Percentiles rank a stretch among this genome's conserved stretches.
Evolutionary conservation across 2,329 filamentous ascomycete genomes (phyloP).

Genomic region (Colletotrichum tamarilloi): DNA sequence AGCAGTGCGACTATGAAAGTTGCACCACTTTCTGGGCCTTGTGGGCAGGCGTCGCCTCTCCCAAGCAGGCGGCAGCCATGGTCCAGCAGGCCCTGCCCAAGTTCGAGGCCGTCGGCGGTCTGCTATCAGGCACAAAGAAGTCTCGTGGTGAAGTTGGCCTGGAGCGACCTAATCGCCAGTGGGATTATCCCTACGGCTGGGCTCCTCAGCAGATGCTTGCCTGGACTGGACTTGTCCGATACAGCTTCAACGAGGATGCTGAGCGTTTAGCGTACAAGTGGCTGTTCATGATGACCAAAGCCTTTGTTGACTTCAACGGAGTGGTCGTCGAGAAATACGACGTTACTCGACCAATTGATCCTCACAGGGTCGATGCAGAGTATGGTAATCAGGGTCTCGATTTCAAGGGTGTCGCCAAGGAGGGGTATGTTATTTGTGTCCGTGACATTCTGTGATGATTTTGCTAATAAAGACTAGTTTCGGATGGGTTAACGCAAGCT

Average conservation of each 20-base stretch:
- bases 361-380: constrained; percentile 94
- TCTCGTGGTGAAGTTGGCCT: constrained; percentile 85
- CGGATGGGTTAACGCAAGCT: constrained; percentile 98
- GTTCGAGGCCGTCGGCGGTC: constrained; percentile 88
- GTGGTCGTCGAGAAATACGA: constrained; percentile 99
- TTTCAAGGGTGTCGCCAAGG: constrained; percentile 94
- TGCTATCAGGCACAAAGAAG: constrained; percentile 89
- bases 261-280: constrained; percentile 94
- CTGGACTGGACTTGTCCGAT: constrained; percentile 92
- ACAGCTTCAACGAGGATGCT: constrained; percentile 91
- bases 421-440: constrained; percentile 77
- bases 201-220: constrained; percentile 98
- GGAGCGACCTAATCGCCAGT: constrained; percentile 92
- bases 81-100: constrained; percentile 84
- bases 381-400: constrained; percentile 97
- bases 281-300: constrained; percentile 98
- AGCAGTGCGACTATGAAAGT: constrained; percentile 87
- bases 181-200: constrained; percentile 99
- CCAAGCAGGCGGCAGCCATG: constrained; percentile 85
- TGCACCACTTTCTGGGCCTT: constrained; percentile 97
- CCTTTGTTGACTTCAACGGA: constrained; percentile 98
- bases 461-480: constrained; percentile 70
- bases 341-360: constrained; percentile 88
- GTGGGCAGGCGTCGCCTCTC: constrained; percentile 91
- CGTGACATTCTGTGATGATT: neutral